Evolutionary conservation across 352 stramenopile genomes (phyloP), one percentile per base, ranked within the genome.

Genomic region (Pythium chondricola): DNA sequence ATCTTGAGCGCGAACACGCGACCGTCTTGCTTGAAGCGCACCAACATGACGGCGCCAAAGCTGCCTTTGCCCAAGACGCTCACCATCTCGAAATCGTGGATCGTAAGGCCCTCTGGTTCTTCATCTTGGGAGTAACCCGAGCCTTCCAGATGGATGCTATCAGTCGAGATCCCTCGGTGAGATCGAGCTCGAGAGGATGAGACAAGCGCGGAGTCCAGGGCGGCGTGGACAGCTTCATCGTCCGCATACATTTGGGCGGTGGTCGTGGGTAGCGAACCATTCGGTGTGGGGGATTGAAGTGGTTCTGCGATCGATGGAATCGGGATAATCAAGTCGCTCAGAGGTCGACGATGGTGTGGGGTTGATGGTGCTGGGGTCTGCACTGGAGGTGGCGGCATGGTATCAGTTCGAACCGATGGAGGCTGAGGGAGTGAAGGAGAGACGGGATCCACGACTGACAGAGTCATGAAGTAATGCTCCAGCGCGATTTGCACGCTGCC

Each of bases 31-130:
- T 93, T 93, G 64, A 93, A 95, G 0, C 83, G 83, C 26, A 95
- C 83, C 3, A 95, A 70, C 81, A 95, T 95, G 10, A 95, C 83
- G 24, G 83, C 83, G 11, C 81, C 83, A 53, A 95, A 95, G 52
- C 79, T 92, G 8, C 83, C 83, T 48, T 90, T 90, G 18, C 83
- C 83, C 2, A 95, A 52, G 20, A 95, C 83, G 48, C 80, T 90
- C 10, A 95, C 64, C 83, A 95, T 95, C 48, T 95, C 83, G n/a
- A 95, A 95, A 52, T 95, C 81, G 38, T 95, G 80, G 46, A 95
- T 95, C 30, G 81, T 92, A 33, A 93, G 64, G 2, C 67, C 63
- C 48, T 95, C 79, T 4, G 64, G 56, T 20, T 73, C 67, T 48
- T 61, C 30, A 13, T 43, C 35, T 0, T 51, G 51, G 13, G 31